Evolutionary conservation across 352 stramenopile species (phyloP).

Genomic region (Halophytophthora polymorphica): DNA sequence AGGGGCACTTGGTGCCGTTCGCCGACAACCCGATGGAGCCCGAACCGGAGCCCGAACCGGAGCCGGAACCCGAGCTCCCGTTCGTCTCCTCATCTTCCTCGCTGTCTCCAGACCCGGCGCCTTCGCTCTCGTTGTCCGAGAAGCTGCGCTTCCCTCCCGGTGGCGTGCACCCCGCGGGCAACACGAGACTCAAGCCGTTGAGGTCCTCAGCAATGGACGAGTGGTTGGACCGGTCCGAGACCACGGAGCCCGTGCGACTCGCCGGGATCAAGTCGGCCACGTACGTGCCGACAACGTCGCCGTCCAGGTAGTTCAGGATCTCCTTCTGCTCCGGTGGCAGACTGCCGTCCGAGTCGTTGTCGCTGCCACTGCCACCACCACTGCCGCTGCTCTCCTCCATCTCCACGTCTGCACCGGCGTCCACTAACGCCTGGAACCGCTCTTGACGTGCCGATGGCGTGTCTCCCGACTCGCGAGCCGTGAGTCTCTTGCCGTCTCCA

Average conservation of each 20-base stretch:
- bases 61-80: conserved; percentile 15
- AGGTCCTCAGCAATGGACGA: conserved; percentile 33
- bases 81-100: conserved; percentile 10
- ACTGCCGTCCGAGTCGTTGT: conserved; percentile 3
- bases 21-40: no score
- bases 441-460: background rate
- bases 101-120: conserved; percentile 12
- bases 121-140: conserved; percentile 28
- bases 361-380: conserved; percentile 7
- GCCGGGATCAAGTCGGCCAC: conserved; percentile 36
- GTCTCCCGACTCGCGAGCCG: conserved; percentile 1
- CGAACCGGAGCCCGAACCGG: no score
- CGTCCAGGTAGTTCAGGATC: conserved; percentile 54
- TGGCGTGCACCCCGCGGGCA: conserved; percentile 18
- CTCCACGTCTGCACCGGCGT: no score
- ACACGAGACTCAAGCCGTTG: conserved; percentile 26
- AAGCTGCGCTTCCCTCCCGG: conserved; percentile 21
- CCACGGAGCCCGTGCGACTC: conserved; percentile 12
- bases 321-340: conserved; percentile 32
- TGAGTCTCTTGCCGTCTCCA: no score
- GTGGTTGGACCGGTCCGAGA: conserved; percentile 8
- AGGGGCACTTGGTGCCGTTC: conserved; percentile 26
- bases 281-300: conserved; percentile 43
- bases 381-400: no score
- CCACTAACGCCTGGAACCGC: conserved; percentile 16